A percentile compares a stretch with the other conserved stretches of the same genome.
These are phyloP conservation scores for Oryza glaberrima DNA, from an alignment of 176 grass and related monocot genomes.

Conservation along the genomic window DNA sequence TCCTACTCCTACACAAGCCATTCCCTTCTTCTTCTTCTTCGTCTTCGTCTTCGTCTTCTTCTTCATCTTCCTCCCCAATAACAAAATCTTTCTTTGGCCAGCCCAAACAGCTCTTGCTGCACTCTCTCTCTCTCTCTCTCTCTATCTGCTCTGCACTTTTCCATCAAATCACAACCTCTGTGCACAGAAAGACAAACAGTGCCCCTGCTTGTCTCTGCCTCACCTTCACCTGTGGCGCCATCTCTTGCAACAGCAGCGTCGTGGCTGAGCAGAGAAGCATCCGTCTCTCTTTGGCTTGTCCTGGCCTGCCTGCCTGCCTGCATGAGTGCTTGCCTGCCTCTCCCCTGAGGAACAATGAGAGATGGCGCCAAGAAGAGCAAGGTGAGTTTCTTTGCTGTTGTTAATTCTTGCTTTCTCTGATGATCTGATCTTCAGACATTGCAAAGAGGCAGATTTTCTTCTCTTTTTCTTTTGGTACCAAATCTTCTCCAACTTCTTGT, in stretches of 20 bases:
- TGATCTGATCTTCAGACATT: background rate
- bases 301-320: slow-evolving; percentile 30
- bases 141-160: slow-evolving; percentile 23
- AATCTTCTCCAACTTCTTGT: background rate
- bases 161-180: slow-evolving; percentile 73
- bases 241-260: background rate
- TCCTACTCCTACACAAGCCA: slow-evolving; percentile 17
- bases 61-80: slow-evolving; percentile 6
- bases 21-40: background rate
- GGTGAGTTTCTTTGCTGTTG: slow-evolving; percentile 39
- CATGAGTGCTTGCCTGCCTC: slow-evolving; percentile 47
- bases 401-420: background rate
- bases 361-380: slow-evolving; percentile 93
- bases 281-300: background rate
- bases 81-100: background rate
- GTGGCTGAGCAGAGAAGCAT: background rate
- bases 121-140: background rate
- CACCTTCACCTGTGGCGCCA: slow-evolving; percentile 48
- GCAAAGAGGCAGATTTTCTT: background rate
- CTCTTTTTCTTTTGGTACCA: background rate
- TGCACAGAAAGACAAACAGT: slow-evolving; percentile 56
- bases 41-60: background rate
- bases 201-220: slow-evolving; percentile 51
- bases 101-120: slow-evolving; percentile 18
- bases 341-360: slow-evolving; percentile 72